Percentiles rank a stretch among this genome's conserved stretches.
Evolutionary conservation across 169 alveolate species (phyloP).

Genomic region (Eimeria sp.): DNA sequence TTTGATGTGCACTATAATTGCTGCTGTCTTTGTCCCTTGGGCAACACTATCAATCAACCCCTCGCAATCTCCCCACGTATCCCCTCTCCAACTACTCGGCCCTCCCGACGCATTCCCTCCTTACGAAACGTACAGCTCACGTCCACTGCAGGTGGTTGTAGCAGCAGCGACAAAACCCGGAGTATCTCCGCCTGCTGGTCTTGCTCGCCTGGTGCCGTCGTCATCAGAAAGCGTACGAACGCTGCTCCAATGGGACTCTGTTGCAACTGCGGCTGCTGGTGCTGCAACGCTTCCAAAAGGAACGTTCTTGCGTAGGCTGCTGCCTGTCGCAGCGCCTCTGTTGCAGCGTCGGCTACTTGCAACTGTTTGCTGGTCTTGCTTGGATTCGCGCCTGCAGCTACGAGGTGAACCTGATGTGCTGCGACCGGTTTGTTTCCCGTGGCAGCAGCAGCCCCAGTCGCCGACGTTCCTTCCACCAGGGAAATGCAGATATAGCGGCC

Average conservation of each 20-base stretch:
- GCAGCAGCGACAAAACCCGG: conserved; percentile 57
- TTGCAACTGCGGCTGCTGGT: conserved; percentile 65
- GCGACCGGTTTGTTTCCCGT: not conserved
- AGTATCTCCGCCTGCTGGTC: conserved; percentile 68
- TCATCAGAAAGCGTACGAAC: conserved; percentile 65
- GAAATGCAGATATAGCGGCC: conserved; percentile 45
- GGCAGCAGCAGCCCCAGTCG: conserved; percentile 14
- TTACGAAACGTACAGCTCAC: conserved; percentile 13
- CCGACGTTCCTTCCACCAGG: not conserved
- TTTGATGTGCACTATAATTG: not conserved
- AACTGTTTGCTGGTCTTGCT: conserved; percentile 26
- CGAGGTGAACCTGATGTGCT: conserved; percentile 12
- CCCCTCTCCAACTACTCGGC: not conserved
- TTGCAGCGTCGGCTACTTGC: conserved; percentile 52
- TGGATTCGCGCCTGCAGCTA: not conserved
- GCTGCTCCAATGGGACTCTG: conserved; percentile 51
- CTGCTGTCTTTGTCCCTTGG: not conserved
- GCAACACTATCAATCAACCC: not conserved
- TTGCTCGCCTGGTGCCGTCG: conserved; percentile 25
- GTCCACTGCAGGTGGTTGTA: conserved; percentile 54
- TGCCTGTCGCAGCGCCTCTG: conserved; percentile 63
- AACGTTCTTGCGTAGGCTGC: conserved; percentile 51
- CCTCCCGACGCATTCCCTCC: not conserved
- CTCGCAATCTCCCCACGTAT: not conserved
- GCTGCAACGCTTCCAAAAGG: conserved; percentile 28